Percentiles rank a stretch among this genome's conserved stretches.
Evolutionary conservation across 345 rosid species (phyloP).

Genomic region (Citrus australasica): DNA sequence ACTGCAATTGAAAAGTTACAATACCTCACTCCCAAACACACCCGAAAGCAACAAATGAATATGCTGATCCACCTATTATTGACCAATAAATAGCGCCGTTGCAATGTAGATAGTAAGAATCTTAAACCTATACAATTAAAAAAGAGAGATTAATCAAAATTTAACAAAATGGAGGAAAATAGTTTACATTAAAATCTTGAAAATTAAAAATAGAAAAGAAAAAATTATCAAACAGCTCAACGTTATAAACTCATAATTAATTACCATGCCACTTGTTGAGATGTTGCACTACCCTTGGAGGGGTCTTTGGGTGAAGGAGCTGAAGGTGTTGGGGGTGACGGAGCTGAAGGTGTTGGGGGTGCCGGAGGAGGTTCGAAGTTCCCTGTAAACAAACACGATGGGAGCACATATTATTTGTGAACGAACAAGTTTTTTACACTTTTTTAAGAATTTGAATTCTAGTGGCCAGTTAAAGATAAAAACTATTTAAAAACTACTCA

Average conservation of each 20-base stretch:
- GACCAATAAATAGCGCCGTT: constrained; percentile 1
- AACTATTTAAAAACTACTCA: too few species aligned
- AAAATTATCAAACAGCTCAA: neutral
- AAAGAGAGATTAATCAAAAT: neutral
- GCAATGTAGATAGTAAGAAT: neutral
- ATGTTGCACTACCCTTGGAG: constrained; percentile 1
- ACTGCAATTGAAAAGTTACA: too few species aligned
- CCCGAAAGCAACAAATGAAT: too few species aligned
- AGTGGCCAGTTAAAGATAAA: too few species aligned
- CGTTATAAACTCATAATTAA: neutral
- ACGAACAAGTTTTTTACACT: too few species aligned
- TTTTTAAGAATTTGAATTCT: too few species aligned
- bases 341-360: neutral
- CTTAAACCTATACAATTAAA: constrained; percentile 5
- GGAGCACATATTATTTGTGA: too few species aligned
- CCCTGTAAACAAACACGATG: constrained; percentile 20
- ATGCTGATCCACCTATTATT: neutral
- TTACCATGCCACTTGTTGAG: constrained; percentile 24
- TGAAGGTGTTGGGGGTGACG: constrained; percentile 11
- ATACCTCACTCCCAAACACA: too few species aligned
- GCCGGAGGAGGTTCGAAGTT: constrained; percentile 14
- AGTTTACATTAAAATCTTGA: neutral
- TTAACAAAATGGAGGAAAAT: neutral
- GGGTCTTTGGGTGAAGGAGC: constrained; percentile 7
- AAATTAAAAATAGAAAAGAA: too few species aligned